Evolutionary conservation across 208 protist genomes (phyloP), one percentile per base, ranked within the genome.

Genomic region (Leishmania braziliensis): DNA sequence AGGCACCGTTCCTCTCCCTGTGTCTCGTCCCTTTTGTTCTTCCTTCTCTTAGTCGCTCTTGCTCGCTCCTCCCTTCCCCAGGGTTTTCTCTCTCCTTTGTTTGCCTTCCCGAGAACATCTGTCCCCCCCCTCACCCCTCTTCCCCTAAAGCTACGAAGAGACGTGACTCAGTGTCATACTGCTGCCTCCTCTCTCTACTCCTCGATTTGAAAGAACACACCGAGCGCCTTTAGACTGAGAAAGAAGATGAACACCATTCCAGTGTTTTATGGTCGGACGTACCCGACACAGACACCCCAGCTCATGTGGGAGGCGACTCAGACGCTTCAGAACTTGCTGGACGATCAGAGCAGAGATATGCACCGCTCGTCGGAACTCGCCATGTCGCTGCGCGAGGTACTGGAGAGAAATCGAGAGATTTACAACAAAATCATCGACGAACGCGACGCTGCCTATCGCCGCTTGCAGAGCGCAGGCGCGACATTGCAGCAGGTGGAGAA

Each of bases 371-470:
- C 91, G 29, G 84, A 87, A 20, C 53, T 93, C n/a, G 85, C 85
- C 48, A 82, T 86, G 53, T 90, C 90, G 56, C 86, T 94, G 20
- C 60, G 82, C 29, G 76, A 82, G 36, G 87, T 87, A 5, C 83
- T 96, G 14, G 92, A 97, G 81, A 84, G 88, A 58, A 96, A 89
- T 16, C 84, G 90, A 1, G 80, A 83, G 18, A 79, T 86, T 80
- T 97, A 97, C 87, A 96, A 96, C 87, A 85, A 80, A 16, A 85
- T 88, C 46, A 77, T 96, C 23, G 83, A 82, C 16, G 88, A 93
- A 79, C 89, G 92, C 62, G 90, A 97, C 70, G 84, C 86, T 54
- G 82, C 81, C 29, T 84, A 91, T 54, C 79, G 78, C 26, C 88
- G 87, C 39, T 88, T 97, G 48, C 74, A 92, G 76, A 39, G 36